Percentiles rank a stretch among this genome's conserved stretches.
Conservation (phyloP, 2,329 filamentous ascomycete species). For the Dothistroma septosporum region DNA sequence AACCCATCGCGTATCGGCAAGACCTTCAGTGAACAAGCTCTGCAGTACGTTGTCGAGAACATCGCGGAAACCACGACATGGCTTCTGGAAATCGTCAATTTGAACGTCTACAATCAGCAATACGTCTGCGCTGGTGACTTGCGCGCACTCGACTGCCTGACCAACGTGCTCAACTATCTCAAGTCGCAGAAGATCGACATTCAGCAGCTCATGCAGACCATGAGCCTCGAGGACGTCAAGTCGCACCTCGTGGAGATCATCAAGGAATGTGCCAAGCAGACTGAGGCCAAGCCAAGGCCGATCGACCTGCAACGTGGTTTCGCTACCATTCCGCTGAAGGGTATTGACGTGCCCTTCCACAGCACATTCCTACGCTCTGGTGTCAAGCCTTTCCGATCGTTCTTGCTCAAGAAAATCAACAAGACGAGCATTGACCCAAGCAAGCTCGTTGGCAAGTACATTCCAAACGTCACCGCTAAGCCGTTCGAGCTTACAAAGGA, state of each 20-base stretch:
- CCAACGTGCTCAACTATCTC: slow-evolving; percentile 86
- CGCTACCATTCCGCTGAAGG: slow-evolving; percentile 91
- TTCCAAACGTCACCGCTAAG: slow-evolving; percentile 94
- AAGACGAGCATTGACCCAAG: slow-evolving; percentile 97
- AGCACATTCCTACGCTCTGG: slow-evolving; percentile 95
- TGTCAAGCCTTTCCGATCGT: slow-evolving; percentile 97
- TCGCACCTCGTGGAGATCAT: slow-evolving; percentile 87
- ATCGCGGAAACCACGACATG: slow-evolving; percentile 90
- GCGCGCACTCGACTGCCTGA: slow-evolving; percentile 61
- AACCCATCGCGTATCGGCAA: slow-evolving; percentile 98
- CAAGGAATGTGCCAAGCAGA: slow-evolving; percentile 78
- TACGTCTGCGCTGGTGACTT: slow-evolving; percentile 66
- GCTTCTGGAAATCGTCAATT: slow-evolving; percentile 98
- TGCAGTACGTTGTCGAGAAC: slow-evolving; percentile 95
- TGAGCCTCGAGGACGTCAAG: slow-evolving; percentile 87
- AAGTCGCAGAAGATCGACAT: slow-evolving; percentile 98
- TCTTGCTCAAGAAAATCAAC: slow-evolving; percentile 99
- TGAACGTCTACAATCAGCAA: slow-evolving; percentile 69
- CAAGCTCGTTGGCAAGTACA: slow-evolving; percentile 97
- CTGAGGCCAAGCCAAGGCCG: slow-evolving; percentile 80
- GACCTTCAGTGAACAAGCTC: slow-evolving; percentile 95
- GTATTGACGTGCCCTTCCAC: slow-evolving; percentile 99
- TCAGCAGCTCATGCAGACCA: slow-evolving; percentile 79
- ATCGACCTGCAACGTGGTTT: slow-evolving; percentile 91
- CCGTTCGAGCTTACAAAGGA: slow-evolving; percentile 96